Conservation (phyloP, 2,329 filamentous ascomycete genomes). For the Elsinoe ampelina region DNA sequence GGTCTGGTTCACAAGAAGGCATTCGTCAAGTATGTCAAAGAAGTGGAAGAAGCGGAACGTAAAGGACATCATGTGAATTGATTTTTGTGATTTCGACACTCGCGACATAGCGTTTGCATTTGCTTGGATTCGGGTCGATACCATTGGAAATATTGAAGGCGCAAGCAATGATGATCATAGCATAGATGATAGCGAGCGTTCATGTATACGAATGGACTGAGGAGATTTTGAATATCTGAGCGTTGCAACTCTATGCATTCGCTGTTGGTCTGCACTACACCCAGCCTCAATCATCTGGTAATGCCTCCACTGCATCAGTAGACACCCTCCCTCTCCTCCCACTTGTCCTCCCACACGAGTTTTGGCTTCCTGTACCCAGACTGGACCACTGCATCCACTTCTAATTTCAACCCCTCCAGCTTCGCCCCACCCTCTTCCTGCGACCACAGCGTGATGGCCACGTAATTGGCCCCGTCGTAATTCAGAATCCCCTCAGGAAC, state of each 20-base stretch:
- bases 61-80: constrained; percentile 15
- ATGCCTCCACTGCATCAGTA: constrained; percentile 19
- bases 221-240: too few species aligned
- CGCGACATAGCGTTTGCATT: background rate
- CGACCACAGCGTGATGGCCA: constrained; percentile 62
- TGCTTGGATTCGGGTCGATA: background rate
- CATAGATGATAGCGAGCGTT: background rate
- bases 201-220: background rate
- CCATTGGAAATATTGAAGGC: background rate
- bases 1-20: constrained; percentile 95
- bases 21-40: constrained; percentile 89
- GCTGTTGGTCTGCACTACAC: too few species aligned
- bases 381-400: constrained; percentile 24
- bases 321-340: constrained; percentile 23
- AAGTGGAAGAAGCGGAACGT: constrained; percentile 52
- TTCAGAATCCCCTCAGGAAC: constrained; percentile 66
- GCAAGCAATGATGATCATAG: background rate
- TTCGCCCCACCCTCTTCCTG: constrained; percentile 49
- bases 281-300: too few species aligned
- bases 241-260: too few species aligned
- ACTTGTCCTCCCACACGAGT: constrained; percentile 23
- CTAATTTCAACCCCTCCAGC: constrained; percentile 35
- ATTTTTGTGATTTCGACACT: background rate
- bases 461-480: constrained; percentile 59
- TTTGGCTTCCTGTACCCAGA: constrained; percentile 26